Percentiles rank a stretch among this genome's conserved stretches.
Evolutionary conservation across 768 basidiomycete genomes (phyloP).

Genomic region (Cyclocybe cylindracea): DNA sequence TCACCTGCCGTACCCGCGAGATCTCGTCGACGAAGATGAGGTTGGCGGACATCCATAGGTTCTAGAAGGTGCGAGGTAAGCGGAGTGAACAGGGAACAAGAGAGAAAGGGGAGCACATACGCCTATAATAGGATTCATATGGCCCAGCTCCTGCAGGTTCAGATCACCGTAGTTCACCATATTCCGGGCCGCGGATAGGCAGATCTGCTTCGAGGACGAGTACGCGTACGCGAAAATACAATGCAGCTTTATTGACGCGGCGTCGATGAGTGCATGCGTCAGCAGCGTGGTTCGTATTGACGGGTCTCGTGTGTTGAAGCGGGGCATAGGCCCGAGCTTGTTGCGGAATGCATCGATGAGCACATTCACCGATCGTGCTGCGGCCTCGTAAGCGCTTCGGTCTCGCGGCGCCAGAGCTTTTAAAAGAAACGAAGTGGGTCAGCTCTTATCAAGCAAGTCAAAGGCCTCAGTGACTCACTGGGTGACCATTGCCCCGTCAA

Average conservation of each 20-base stretch:
- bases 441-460: constrained; percentile 2
- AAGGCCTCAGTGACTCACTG: constrained; percentile 27
- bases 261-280: constrained; percentile 48
- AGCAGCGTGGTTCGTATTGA: constrained; percentile 39
- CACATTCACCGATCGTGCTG: constrained; percentile 46
- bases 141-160: constrained; percentile 38
- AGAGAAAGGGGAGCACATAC: constrained; percentile 33
- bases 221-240: constrained; percentile 45
- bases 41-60: constrained; percentile 48
- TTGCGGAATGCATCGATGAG: constrained; percentile 44
- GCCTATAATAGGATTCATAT: constrained; percentile 52
- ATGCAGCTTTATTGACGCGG: constrained; percentile 54
- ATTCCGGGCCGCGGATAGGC: constrained; percentile 43
- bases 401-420: constrained; percentile 45
- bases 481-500: constrained; percentile 50
- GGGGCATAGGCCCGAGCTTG: constrained; percentile 32
- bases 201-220: constrained; percentile 41
- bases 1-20: constrained; percentile 37
- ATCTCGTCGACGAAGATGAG: constrained; percentile 49
- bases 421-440: constrained; percentile 2
- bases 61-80: constrained; percentile 26
- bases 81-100: constrained; percentile 3
- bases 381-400: constrained; percentile 39
- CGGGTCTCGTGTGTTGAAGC: constrained; percentile 33
- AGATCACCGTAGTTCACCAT: constrained; percentile 41